Conservation (phyloP, 1,139 yeast species). For the Pichia sp. region DNA sequence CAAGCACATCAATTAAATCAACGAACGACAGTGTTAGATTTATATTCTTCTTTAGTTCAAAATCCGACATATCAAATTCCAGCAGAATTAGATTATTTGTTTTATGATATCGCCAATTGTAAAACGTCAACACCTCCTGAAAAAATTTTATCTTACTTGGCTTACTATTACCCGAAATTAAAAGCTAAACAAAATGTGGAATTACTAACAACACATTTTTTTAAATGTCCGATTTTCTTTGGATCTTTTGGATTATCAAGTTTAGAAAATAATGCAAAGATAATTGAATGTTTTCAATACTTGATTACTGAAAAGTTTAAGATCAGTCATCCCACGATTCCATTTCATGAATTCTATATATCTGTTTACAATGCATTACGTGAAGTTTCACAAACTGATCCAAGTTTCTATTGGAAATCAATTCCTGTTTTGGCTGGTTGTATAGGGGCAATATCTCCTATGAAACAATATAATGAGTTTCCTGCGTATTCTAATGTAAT, state of each 20-base stretch:
- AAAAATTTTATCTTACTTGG: constrained; percentile 46
- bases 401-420: constrained; percentile 44
- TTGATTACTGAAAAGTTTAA: constrained; percentile 46
- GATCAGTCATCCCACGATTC: constrained; percentile 57
- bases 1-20: constrained; percentile 4
- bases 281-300: constrained; percentile 46
- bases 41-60: too few species aligned
- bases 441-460: constrained; percentile 32
- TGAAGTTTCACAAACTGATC: constrained; percentile 1
- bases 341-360: constrained; percentile 46
- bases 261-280: constrained; percentile 32
- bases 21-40: too few species aligned
- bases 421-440: constrained; percentile 54
- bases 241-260: background rate
- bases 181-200: constrained; percentile 53
- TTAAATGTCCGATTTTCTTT: constrained; percentile 44
- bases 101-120: constrained; percentile 41
- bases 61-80: constrained; percentile 14
- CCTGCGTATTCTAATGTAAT: constrained; percentile 23
- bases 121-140: constrained; percentile 30
- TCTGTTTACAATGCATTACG: constrained; percentile 34
- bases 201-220: constrained; percentile 44
- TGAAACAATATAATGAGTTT: constrained; percentile 20
- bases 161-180: constrained; percentile 56
- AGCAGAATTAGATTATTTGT: constrained; percentile 44